Conservation (phyloP, 2,329 filamentous ascomycete genomes). For the Penicillium glabrum region DNA sequence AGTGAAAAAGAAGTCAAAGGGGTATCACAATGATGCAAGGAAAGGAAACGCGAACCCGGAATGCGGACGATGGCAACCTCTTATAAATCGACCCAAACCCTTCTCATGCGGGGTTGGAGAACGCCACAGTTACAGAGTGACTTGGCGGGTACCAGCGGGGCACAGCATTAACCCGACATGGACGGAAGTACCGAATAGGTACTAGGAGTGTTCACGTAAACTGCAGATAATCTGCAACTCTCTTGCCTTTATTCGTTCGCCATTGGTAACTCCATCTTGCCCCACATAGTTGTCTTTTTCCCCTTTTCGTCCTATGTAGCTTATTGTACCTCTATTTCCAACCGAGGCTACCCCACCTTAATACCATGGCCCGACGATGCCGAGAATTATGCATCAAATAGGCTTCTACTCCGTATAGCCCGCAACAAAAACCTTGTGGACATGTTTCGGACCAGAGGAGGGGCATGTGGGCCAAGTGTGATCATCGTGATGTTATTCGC, state of each 20-base stretch:
- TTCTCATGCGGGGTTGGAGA: slow-evolving; percentile 5
- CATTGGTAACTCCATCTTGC: too few relatives aligned
- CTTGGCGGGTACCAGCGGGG: not conserved
- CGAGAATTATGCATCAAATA: not conserved
- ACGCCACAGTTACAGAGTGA: not conserved
- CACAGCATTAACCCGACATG: not conserved
- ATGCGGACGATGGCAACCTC: not conserved
- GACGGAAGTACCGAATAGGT: not conserved
- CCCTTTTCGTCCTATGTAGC: not conserved
- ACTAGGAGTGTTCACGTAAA: not conserved
- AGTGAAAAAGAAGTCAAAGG: slow-evolving; percentile 8
- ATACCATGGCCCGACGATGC: not conserved
- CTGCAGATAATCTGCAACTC: not conserved
- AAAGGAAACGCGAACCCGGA: not conserved
- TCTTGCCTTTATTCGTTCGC: not conserved
- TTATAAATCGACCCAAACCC: slow-evolving; percentile 1
- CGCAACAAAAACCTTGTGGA: not conserved
- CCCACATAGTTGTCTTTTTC: not conserved
- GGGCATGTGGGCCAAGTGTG: slow-evolving; percentile 13
- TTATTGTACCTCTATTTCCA: not conserved
- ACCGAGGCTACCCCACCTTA: not conserved
- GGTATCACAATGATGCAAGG: slow-evolving; percentile 8
- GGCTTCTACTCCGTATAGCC: not conserved
- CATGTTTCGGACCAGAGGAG: not conserved
- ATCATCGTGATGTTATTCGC: slow-evolving; percentile 17